Percentiles rank a stretch among this genome's conserved stretches.
Conservation (phyloP, 768 basidiomycete species). For the Sarcomyxa edulis region DNA sequence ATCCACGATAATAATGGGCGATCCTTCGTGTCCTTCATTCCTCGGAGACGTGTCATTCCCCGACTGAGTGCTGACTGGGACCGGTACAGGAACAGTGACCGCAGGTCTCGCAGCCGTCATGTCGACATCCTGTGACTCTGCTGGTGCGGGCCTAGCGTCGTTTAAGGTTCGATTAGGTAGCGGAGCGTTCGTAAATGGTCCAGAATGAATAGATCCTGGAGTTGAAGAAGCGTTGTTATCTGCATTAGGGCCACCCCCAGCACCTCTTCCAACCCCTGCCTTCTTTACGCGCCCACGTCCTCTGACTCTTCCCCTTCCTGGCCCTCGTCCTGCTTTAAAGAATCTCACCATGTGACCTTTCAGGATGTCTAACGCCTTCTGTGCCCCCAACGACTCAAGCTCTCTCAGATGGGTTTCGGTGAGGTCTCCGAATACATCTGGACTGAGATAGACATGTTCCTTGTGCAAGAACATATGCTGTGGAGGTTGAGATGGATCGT, state of each 20-base stretch:
- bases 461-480: conserved; percentile 71
- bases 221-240: conserved; percentile 1
- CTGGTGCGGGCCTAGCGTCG: conserved; percentile 7
- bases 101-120: conserved; percentile 5
- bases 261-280: conserved; percentile 18
- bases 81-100: conserved; percentile 1
- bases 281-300: conserved; percentile 21
- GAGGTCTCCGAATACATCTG: conserved; percentile 76
- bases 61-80: conserved; percentile 16
- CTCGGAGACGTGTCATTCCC: conserved; percentile 10
- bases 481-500: conserved; percentile 3
- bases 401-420: conserved; percentile 68
- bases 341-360: conserved; percentile 83
- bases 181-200: conserved; percentile 44
- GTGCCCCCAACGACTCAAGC: conserved; percentile 75
- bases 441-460: conserved; percentile 79
- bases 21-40: conserved; percentile 28
- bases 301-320: conserved; percentile 32
- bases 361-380: conserved; percentile 74
- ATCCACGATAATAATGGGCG: conserved; percentile 59
- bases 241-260: conserved; percentile 10
- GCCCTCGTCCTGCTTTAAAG: conserved; percentile 63
- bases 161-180: conserved; percentile 14
- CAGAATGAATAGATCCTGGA: not conserved
- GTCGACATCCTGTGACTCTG: not conserved